Evolutionary conservation across 176 grass and related monocot genomes (phyloP).

Genomic region (Carex scoparia): DNA sequence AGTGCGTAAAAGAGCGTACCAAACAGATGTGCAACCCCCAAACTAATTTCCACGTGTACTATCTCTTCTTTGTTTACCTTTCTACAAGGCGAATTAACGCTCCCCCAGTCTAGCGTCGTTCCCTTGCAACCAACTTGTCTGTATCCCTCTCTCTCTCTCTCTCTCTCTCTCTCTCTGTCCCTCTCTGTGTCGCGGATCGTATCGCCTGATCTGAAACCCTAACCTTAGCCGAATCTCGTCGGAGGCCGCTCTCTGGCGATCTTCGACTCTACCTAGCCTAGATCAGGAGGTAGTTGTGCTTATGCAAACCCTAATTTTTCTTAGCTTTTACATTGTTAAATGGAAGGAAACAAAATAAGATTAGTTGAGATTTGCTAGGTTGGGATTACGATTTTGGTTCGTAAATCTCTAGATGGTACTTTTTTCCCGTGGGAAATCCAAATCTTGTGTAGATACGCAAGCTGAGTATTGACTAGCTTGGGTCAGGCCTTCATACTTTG

Average conservation of each 20-base stretch:
- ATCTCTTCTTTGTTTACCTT: background rate
- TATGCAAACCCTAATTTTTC: conserved; percentile 20
- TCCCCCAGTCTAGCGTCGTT: background rate
- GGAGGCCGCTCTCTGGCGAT: conserved; percentile 20
- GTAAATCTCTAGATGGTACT: background rate
- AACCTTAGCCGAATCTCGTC: background rate
- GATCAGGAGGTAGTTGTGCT: conserved; percentile 14
- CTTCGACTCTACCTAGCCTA: background rate
- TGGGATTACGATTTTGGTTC: background rate
- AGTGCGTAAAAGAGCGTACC: background rate
- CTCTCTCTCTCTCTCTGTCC: background rate
- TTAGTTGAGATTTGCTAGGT: background rate
- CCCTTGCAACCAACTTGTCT: background rate
- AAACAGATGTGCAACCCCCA: background rate
- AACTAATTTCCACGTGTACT: background rate
- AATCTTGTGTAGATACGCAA: background rate
- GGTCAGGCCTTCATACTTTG: background rate
- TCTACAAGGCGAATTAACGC: background rate
- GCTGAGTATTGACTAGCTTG: background rate
- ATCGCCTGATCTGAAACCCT: conserved; percentile 31
- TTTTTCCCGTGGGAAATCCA: background rate
- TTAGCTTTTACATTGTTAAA: background rate
- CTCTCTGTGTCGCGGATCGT: background rate
- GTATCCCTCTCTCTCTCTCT: conserved; percentile 1
- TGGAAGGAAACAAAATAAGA: background rate